Percentiles rank a stretch among this genome's conserved stretches.
These are phyloP conservation scores for Syzygium malaccense DNA, from an alignment of 441 rosid species.

Conservation along the genomic window DNA sequence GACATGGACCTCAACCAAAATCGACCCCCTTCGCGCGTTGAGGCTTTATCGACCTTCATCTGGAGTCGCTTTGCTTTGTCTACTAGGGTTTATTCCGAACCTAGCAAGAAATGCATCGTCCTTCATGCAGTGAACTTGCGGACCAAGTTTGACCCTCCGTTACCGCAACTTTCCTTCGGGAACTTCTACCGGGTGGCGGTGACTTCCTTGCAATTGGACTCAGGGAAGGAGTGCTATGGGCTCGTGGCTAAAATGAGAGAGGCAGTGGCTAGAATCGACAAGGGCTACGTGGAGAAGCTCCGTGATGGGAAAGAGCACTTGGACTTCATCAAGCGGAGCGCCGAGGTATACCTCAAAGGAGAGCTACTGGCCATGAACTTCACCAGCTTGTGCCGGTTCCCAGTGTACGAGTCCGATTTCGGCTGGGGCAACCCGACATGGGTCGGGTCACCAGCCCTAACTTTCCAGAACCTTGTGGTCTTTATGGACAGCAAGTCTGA, in stretches of 20 bases:
- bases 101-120: neutral
- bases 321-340: neutral
- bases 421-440: conserved; percentile 18
- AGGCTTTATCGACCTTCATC: conserved; percentile 20
- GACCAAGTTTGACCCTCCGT: conserved; percentile 18
- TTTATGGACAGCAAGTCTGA: neutral
- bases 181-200: conserved; percentile 14
- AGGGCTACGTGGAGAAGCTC: neutral
- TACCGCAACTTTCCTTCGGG: conserved; percentile 19
- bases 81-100: neutral
- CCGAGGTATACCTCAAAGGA: neutral
- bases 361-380: neutral
- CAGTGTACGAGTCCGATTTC: conserved; percentile 11
- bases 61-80: conserved; percentile 14
- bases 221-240: neutral
- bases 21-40: conserved; percentile 17
- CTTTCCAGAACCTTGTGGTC: conserved; percentile 1
- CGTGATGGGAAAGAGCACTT: neutral
- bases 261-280: neutral
- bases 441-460: neutral
- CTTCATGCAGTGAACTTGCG: conserved; percentile 20
- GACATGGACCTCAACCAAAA: neutral
- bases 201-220: neutral
- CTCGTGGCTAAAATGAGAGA: conserved; percentile 9
- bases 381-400: conserved; percentile 16